Base-by-base conservation (phyloP, 2,329 filamentous ascomycete genomes). In the Talaromyces sp. region DNA sequence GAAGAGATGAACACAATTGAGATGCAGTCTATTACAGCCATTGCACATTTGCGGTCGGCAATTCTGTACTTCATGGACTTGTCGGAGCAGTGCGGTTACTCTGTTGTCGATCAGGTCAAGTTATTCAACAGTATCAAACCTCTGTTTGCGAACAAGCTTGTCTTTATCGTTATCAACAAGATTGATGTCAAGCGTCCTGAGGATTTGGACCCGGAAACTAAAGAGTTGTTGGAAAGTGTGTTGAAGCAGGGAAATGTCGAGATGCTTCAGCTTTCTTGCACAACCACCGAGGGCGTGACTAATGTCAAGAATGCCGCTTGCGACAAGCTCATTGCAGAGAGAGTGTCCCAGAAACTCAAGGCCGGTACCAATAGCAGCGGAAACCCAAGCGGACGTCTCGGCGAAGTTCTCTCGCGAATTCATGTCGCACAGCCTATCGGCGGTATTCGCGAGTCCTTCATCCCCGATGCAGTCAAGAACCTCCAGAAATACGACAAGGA, bases 1-100 rank as follows among this genome's bases (percentile, higher is more conserved):
- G 95, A 98, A 81, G 95, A 98, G 82, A 99, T 98, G 95, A 97
- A 97, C 82, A 98, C 95, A 3, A 99, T 99, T 75, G 95, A 99
- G 81, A 98, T 98, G 92, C 95, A 98, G 84, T 91, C 91, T 68
- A 97, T 99, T 71, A 98, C 94, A 19, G 95, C 96, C 11, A 97
- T 99, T 81, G 95, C 95, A 61, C 96, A 99, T 83, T 84, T 99
- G 75, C 88, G 94, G 73, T 96, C 93, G 49, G 94, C 94, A 64
- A 96, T 99, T 69, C 84, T 98, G 67, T 98, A 98, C 81, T 98
- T 98, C 77, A 97, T 98, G 91, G 94, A 98, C 83, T 84, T 97
- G 67, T 96, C 91, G 25, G 94, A 97, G 83, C 92, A 97, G 83
- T 97, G 93, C 73, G 95, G 95, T 66, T 99, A 97, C 82, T 92